Conservation (phyloP, 352 stramenopile genomes). For the Phytophthora chlamydospora region DNA sequence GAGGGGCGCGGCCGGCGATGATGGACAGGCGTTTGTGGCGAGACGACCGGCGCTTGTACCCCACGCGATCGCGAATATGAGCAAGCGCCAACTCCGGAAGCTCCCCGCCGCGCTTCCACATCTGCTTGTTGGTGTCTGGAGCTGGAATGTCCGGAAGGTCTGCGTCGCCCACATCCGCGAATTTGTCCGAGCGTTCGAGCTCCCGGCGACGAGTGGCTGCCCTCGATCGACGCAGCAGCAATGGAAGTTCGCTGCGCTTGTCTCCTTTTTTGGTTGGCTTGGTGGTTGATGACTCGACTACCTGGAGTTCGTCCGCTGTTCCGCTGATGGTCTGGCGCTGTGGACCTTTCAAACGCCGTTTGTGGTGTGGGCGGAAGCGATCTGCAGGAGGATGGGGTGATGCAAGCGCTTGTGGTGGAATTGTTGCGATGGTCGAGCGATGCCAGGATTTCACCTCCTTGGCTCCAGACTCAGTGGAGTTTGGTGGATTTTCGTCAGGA, state of each 20-base stretch:
- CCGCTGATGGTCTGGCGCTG: slow-evolving; percentile 1
- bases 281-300: background rate
- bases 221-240: slow-evolving; percentile 23
- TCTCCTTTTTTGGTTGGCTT: slow-evolving; percentile 2
- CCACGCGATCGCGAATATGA: slow-evolving; percentile 33
- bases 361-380: slow-evolving; percentile 13
- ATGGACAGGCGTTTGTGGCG: slow-evolving; percentile 33
- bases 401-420: slow-evolving; percentile 8
- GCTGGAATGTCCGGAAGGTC: background rate
- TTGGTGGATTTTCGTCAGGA: slow-evolving; percentile 11
- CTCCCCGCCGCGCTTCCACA: slow-evolving; percentile 36
- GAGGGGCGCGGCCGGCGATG: slow-evolving; percentile 23
- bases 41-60: slow-evolving; percentile 10
- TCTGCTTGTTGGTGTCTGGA: slow-evolving; percentile 33
- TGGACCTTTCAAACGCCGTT: slow-evolving; percentile 3
- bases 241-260: slow-evolving; percentile 17
- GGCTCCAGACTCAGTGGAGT: background rate
- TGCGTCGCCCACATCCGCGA: slow-evolving; percentile 2
- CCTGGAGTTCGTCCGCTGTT: background rate
- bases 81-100: slow-evolving; percentile 29
- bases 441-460: slow-evolving; percentile 26
- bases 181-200: background rate
- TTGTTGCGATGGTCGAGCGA: slow-evolving; percentile 16
- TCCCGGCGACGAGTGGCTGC: slow-evolving; percentile 14
- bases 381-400: slow-evolving; percentile 18